Evolutionary conservation across 148 eudicot genomes (phyloP), one percentile per base, ranked within the genome.

Genomic region (Linanthus parryae): DNA sequence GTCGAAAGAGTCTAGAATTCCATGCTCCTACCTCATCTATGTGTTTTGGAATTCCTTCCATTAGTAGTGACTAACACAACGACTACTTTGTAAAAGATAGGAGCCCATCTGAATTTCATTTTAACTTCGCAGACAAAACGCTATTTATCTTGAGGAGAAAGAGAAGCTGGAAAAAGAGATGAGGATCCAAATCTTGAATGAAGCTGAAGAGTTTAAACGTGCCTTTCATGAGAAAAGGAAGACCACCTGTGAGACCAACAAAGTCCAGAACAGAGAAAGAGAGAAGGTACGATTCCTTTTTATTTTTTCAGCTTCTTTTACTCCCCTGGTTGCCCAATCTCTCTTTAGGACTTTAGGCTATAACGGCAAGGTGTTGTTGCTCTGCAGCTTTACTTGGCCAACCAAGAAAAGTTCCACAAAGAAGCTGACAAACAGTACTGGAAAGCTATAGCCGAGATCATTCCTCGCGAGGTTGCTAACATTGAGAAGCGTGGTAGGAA

Each of bases 131-230:
- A 81, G 95, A 20, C 85, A 81, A 66, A 85, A 85, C 59, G 80
- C 76, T 7, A 74, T 82, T 45, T 73, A 73, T 51, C 89, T 85
- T 0, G 85, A 79, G 64, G 79, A 76, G 54, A 85, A 85, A 60
- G 95, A 85, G 70, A 79, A 78, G 51, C 54, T 15, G 55, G 95
- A 85, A 65, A 85, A 82, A 63, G 85, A 85, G 61, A 61, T 69
- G 74, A 54, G 88, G 46, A 63, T 57, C 36, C 81, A 85, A 66
- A 85, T 82, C 43, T 59, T 85, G 28, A 55, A 66, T 5, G 95
- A 85, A 72, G 95, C 89, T n/a, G 84, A 86, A 2, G 86, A 82
- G 36, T 86, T 56, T 58, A 86, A 76, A 24, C 73, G 62, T 13
- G 46, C 82, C 10, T 86, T 82, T 57, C 63, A 68, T 22, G 90